A percentile compares a stretch with the other conserved stretches of the same genome.
phyloP scores from a whole-genome alignment of 257 asterid species.

The Knoxia roxburghii region DNA sequence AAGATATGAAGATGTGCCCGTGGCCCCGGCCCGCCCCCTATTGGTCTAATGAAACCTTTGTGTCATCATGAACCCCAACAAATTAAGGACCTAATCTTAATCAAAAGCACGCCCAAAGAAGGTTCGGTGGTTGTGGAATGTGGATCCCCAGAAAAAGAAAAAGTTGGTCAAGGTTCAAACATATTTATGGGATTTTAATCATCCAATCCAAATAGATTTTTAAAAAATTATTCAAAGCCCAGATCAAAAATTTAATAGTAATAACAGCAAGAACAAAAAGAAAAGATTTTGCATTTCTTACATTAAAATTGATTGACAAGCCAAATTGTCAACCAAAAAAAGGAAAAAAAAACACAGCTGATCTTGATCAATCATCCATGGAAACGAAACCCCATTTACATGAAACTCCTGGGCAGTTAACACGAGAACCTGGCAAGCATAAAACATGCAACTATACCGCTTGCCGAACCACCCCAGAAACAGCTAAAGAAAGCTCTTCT shows the following conservation, averaged over 20 bases:
- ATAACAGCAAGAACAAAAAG: too few species aligned
- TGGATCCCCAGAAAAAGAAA: slow-evolving; percentile 6
- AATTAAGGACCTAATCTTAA: neutral
- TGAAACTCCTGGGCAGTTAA: neutral
- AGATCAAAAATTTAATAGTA: too few species aligned
- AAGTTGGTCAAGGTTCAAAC: neutral
- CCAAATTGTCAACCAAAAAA: slow-evolving; percentile 8
- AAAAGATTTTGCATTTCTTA: neutral
- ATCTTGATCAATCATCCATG: too few species aligned
- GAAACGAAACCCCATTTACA: slow-evolving; percentile 6
- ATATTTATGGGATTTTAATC: neutral
- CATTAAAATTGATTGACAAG: neutral
- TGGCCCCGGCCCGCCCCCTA: too few species aligned
- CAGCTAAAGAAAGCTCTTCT: neutral
- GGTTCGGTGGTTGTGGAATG: neutral
- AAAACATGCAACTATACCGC: neutral
- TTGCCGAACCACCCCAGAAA: neutral
- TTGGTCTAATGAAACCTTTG: neutral
- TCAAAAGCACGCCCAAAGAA: neutral
- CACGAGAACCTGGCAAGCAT: neutral
- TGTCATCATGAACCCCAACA: slow-evolving; percentile 5
- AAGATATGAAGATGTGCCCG: too few species aligned
- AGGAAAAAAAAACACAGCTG: neutral
- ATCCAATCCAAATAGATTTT: too few species aligned
- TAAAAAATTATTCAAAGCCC: too few species aligned